Conservation (phyloP, 208 protist species). For the Acanthamoeba triangularis region DNA sequence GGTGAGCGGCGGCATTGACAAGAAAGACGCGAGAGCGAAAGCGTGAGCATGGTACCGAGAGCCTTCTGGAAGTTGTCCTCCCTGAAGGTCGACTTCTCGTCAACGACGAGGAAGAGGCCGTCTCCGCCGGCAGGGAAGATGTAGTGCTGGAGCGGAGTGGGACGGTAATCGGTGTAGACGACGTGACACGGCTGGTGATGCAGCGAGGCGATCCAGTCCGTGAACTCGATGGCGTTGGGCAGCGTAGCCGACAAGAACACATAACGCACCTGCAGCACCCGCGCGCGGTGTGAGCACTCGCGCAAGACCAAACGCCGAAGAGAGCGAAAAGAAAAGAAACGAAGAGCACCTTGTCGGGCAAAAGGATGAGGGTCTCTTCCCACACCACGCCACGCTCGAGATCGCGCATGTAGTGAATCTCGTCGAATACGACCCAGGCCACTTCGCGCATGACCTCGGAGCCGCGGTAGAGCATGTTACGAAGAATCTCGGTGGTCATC, state of each 20-base stretch:
- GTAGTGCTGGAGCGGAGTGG: slow-evolving; percentile 99
- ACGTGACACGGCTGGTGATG: slow-evolving; percentile 99
- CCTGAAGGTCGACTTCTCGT: slow-evolving; percentile 93
- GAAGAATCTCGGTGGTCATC: slow-evolving; percentile 99
- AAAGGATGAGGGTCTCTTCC: slow-evolving; percentile 99
- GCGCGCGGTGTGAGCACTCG: neutral
- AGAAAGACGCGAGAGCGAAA: neutral
- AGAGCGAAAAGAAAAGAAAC: neutral
- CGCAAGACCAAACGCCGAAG: neutral
- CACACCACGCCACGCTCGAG: slow-evolving; percentile 99
- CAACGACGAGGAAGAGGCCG: slow-evolving; percentile 98
- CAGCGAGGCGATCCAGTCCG: slow-evolving; percentile 99
- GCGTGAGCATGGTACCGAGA: slow-evolving; percentile 82
- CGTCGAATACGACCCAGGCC: slow-evolving; percentile 99
- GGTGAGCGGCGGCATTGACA: neutral
- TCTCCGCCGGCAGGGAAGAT: slow-evolving; percentile 98
- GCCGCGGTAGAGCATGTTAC: slow-evolving; percentile 99
- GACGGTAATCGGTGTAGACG: slow-evolving; percentile 99
- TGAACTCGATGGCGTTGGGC: slow-evolving; percentile 99
- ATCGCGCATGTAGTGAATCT: slow-evolving; percentile 99
- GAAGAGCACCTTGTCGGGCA: slow-evolving; percentile 94
- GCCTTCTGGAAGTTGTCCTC: slow-evolving; percentile 98
- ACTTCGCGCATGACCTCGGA: slow-evolving; percentile 99
- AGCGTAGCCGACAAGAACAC: slow-evolving; percentile 99
- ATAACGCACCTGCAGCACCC: slow-evolving; percentile 94